Base-by-base conservation (phyloP, 768 basidiomycete species). In the Trametes cubensis region DNA sequence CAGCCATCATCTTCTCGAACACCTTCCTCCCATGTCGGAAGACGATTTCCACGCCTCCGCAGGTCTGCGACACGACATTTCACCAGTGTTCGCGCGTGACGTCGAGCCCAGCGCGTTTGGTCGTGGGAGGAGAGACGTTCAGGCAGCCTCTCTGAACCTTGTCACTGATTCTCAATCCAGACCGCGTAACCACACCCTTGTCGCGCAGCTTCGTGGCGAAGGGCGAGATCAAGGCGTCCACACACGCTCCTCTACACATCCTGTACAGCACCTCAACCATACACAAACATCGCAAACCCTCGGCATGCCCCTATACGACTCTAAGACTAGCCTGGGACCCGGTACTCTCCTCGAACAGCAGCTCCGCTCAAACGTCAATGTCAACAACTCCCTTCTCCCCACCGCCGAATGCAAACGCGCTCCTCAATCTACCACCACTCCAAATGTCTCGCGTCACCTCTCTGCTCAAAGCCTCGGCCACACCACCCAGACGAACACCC, bases 41-140 rank as follows among this genome's bases (percentile, higher is more conserved):
- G 72, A 76, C 39, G 75, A 76, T 20, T 75, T 78, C 60, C 75
- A 76, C 53, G 66, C 73, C 2, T 61, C 64, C 15, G 69, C 64
- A 15, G 60, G 53, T 28, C 50, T 63, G 2, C 56, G 48, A 4
- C 59, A 49, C 23, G 42, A 11, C 45, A 40, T 30, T 11, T 34
- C 21, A 11, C 34, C 52, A 5, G 26, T 34, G 13, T 34, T 55
- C 26, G 15, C 48, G 34, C 50, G 38, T 8, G 26, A 57, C n/a
- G 26, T 20, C 4, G 65, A 61, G 7, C 18, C 34, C 28, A 46
- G 15, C 8, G 55, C 49, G 5, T 20, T n/a, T 7, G 25, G 42
- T 4, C 39, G 23, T 40, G 21, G 20, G 18, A 21, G 21, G 20
- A 18, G 42, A n/a, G 42, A 50, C 10, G 38, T 15, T 1, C 45